phyloP scores from a whole-genome alignment of 805 yeast species.

The Candida easanensis region DNA sequence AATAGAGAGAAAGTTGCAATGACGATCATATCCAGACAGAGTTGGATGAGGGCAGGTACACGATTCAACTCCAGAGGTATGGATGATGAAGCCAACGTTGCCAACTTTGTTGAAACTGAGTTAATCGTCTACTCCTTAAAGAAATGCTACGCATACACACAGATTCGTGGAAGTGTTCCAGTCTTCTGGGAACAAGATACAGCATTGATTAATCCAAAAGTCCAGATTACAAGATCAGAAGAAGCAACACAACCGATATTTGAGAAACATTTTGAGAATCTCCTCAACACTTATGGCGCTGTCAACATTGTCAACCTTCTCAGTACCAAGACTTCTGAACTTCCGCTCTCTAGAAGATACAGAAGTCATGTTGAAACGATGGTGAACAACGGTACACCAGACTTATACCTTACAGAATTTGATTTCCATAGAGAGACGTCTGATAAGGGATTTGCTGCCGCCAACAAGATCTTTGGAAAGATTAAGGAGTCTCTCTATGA shows the following conservation, averaged over 20 bases:
- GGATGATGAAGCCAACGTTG: conserved; percentile 93
- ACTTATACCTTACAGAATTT: conserved; percentile 69
- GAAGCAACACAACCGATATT: conserved; percentile 71
- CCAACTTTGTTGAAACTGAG: conserved; percentile 94
- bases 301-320: conserved; percentile 87
- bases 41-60: conserved; percentile 98
- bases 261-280: conserved; percentile 67
- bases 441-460: conserved; percentile 86
- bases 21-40: conserved; percentile 86
- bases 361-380: conserved; percentile 49
- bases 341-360: conserved; percentile 66
- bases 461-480: conserved; percentile 61
- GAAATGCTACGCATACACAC: conserved; percentile 71
- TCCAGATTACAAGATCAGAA: conserved; percentile 78
- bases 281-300: conserved; percentile 72
- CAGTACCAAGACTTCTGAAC: conserved; percentile 77
- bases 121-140: conserved; percentile 57
- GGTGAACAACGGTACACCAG: conserved; percentile 31
- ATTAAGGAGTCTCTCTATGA: conserved; percentile 65
- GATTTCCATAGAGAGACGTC: conserved; percentile 94
- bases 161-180: conserved; percentile 95
- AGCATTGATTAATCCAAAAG: conserved; percentile 85
- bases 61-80: conserved; percentile 93
- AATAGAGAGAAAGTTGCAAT: conserved; percentile 43
- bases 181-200: conserved; percentile 98